These are phyloP conservation scores for Ocimum tenuiflorum DNA, from an alignment of 257 asterid genomes.

Conservation along the genomic window DNA sequence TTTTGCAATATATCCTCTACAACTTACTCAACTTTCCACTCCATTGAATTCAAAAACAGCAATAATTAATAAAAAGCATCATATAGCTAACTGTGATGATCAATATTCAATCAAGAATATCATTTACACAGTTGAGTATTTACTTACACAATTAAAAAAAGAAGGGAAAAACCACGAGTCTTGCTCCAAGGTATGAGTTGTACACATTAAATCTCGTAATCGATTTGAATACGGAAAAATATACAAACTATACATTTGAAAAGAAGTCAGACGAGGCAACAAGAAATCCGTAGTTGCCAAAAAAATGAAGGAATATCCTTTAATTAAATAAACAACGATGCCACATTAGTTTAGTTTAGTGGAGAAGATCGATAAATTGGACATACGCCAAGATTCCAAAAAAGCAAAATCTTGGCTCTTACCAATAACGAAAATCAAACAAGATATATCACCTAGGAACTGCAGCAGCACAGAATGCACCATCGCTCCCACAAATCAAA, in stretches of 20 bases:
- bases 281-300: not conserved
- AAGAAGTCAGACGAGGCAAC: not conserved
- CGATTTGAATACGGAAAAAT: not conserved
- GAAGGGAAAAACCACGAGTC: no score
- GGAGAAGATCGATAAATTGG: constrained; percentile 19
- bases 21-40: no score
- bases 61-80: no score
- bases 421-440: constrained; percentile 4
- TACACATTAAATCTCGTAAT: not conserved
- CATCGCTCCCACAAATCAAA: constrained; percentile 19
- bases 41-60: no score
- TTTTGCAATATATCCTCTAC: not conserved
- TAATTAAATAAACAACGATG: not conserved
- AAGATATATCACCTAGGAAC: constrained; percentile 18
- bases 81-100: no score
- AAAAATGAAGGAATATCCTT: not conserved
- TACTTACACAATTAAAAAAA: no score
- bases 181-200: no score
- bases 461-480: constrained; percentile 19
- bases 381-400: not conserved
- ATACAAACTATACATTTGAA: not conserved
- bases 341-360: not conserved
- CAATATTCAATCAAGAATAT: no score
- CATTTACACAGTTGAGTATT: no score
- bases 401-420: not conserved